phyloP scores from a whole-genome alignment of 2,329 filamentous ascomycete genomes.

The Phialocephala subalpina region DNA sequence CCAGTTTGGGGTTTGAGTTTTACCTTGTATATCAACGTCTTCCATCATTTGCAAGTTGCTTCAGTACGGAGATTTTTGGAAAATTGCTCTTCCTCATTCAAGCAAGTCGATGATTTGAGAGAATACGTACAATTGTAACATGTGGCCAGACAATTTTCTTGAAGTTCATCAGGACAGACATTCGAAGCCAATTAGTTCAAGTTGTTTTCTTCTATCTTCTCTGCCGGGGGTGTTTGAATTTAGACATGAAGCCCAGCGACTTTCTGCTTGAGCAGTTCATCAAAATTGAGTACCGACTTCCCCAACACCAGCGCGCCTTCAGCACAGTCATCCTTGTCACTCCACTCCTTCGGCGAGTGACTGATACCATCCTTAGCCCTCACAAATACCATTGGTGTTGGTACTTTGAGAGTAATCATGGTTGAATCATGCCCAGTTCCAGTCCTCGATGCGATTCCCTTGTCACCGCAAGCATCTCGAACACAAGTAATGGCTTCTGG shows the following conservation, averaged over 20 bases:
- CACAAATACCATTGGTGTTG: slow-evolving; percentile 45
- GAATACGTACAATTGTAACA: no score
- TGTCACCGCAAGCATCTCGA: neutral
- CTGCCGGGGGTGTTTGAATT: neutral
- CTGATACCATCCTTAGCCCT: slow-evolving; percentile 39
- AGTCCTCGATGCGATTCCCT: neutral
- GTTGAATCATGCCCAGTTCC: slow-evolving; percentile 38
- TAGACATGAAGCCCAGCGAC: neutral
- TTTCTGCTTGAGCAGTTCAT: slow-evolving; percentile 26
- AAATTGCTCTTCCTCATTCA: neutral
- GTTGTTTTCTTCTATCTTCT: neutral
- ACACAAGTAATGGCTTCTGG: slow-evolving; percentile 7
- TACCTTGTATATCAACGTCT: neutral
- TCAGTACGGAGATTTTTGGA: neutral
- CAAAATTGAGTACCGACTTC: slow-evolving; percentile 48
- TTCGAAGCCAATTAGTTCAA: neutral
- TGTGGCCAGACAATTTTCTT: neutral
- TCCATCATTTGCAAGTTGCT: neutral
- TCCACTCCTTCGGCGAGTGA: slow-evolving; percentile 35
- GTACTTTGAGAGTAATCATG: slow-evolving; percentile 38
- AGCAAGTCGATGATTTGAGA: no score
- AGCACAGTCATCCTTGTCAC: slow-evolving; percentile 49
- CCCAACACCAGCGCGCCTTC: slow-evolving; percentile 56
- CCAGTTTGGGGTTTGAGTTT: neutral
- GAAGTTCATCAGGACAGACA: neutral